phyloP scores from a whole-genome alignment of 2,329 filamentous ascomycete species.

The Chalaropsis ovoidea region DNA sequence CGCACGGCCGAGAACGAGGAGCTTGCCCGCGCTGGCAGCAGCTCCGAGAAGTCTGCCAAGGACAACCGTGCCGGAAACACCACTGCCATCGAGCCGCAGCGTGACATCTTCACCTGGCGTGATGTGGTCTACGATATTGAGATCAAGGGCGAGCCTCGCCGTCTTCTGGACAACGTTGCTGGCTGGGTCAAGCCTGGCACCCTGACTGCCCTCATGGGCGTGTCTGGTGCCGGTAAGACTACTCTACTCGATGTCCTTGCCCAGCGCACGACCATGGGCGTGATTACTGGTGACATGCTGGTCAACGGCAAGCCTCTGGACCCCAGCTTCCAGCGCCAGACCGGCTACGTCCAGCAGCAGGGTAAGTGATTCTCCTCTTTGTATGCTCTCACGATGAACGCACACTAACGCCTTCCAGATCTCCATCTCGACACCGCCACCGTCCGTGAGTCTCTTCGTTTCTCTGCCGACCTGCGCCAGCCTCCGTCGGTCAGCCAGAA shows the following conservation, averaged over 20 bases:
- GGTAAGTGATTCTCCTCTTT: background rate
- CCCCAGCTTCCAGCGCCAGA: conserved; percentile 52
- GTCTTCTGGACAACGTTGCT: conserved; percentile 66
- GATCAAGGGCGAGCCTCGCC: conserved; percentile 62
- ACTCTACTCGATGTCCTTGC: conserved; percentile 38
- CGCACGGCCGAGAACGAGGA: conserved; percentile 31
- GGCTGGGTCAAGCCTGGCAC: conserved; percentile 89
- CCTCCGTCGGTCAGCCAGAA: conserved; percentile 42
- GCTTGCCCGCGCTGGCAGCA: conserved; percentile 31
- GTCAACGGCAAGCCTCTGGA: conserved; percentile 51
- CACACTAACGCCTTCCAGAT: conserved; percentile 34
- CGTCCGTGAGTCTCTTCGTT: conserved; percentile 45
- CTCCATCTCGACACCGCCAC: conserved; percentile 47
- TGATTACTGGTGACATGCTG: conserved; percentile 56
- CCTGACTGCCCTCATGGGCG: conserved; percentile 66
- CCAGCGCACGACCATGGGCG: conserved; percentile 47
- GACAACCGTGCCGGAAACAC: conserved; percentile 28
- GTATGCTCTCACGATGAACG: background rate
- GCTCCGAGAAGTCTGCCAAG: conserved; percentile 32
- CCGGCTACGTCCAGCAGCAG: conserved; percentile 45
- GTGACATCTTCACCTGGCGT: conserved; percentile 64
- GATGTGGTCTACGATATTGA: conserved; percentile 61
- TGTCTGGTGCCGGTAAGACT: conserved; percentile 41
- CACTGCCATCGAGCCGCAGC: conserved; percentile 36
- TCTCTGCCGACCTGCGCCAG: conserved; percentile 50